phyloP scores from a whole-genome alignment of 2,329 filamentous ascomycete species.

The Clarireedia monteithiana region DNA sequence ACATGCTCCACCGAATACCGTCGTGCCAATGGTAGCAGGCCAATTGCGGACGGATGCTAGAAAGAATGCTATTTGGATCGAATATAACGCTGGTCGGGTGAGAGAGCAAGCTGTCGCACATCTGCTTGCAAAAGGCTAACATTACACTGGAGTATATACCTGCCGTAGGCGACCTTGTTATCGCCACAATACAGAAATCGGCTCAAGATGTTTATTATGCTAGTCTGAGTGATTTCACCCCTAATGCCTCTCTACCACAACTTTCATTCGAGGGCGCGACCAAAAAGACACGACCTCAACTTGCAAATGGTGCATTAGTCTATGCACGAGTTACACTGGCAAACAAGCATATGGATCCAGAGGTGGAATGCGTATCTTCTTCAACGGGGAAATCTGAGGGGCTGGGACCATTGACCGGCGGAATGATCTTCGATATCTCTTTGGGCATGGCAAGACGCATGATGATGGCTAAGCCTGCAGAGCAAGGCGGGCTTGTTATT shows the following conservation, averaged over 20 bases:
- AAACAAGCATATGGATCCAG: constrained; percentile 77
- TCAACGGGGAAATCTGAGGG: constrained; percentile 85
- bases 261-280: constrained; percentile 89
- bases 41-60: constrained; percentile 58
- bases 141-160: constrained; percentile 62
- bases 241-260: constrained; percentile 67
- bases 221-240: constrained; percentile 58
- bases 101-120: constrained; percentile 20
- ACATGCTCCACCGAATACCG: constrained; percentile 68
- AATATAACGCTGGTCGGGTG: constrained; percentile 63
- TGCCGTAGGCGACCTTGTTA: constrained; percentile 73
- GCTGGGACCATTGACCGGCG: constrained; percentile 72
- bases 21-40: constrained; percentile 61
- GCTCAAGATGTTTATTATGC: constrained; percentile 74
- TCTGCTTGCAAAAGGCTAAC: neutral
- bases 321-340: constrained; percentile 79
- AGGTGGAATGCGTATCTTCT: constrained; percentile 82
- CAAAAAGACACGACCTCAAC: constrained; percentile 81
- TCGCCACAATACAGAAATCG: constrained; percentile 75
- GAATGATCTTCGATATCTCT: constrained; percentile 80
- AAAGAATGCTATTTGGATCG: constrained; percentile 75
- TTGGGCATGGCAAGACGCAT: constrained; percentile 74
- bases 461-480: constrained; percentile 54
- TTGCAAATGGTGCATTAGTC: constrained; percentile 68
- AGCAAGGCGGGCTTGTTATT: constrained; percentile 60